phyloP scores from a whole-genome alignment of 768 basidiomycete species.

The Hygrophorus pudorinus region DNA sequence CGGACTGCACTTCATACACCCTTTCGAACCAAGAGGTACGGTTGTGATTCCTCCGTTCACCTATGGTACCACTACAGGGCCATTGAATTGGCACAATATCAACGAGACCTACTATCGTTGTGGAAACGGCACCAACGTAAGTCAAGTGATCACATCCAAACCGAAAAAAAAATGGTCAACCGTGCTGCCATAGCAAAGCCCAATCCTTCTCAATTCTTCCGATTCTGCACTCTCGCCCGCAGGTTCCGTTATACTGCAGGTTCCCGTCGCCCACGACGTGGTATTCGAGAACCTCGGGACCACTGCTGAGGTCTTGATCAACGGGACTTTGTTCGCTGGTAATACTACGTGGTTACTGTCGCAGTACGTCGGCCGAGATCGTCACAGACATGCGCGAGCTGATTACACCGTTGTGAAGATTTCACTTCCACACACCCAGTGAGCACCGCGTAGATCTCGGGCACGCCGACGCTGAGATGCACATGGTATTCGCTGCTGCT shows the following conservation, averaged over 20 bases:
- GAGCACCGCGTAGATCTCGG: slow-evolving; percentile 5
- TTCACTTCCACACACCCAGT: slow-evolving; percentile 7
- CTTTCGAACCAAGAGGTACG: no score
- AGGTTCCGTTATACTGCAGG: not conserved
- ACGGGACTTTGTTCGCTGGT: not conserved
- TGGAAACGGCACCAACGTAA: no score
- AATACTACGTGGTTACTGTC: not conserved
- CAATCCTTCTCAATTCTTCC: slow-evolving; percentile 1
- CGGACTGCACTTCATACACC: no score
- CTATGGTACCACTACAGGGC: no score
- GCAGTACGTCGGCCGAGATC: not conserved
- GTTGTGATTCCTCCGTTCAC: no score
- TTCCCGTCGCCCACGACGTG: not conserved
- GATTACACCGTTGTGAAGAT: not conserved
- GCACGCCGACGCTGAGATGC: slow-evolving; percentile 7
- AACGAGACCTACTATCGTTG: no score
- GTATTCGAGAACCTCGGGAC: slow-evolving; percentile 3
- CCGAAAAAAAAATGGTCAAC: no score
- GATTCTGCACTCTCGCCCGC: not conserved
- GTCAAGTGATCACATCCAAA: no score
- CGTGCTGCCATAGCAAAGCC: not conserved
- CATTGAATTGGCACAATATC: no score
- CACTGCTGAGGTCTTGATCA: slow-evolving; percentile 1
- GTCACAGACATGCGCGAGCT: no score
- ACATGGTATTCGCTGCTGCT: slow-evolving; percentile 2